Evolutionary conservation across 768 basidiomycete species (phyloP).

Genomic region (Russula griseocarnosa): DNA sequence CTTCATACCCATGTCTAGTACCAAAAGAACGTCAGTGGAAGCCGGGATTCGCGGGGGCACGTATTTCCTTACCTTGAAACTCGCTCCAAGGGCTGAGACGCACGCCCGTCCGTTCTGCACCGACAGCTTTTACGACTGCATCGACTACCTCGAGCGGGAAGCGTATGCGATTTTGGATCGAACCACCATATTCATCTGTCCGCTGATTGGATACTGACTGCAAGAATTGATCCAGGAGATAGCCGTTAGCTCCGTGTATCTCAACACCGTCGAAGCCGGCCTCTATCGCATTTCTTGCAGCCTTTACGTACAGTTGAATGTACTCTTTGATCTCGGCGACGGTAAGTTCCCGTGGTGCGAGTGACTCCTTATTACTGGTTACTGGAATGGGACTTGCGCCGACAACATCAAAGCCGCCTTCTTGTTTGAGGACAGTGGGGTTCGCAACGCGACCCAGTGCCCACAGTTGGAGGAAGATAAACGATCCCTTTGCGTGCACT

Average conservation of each 20-base stretch:
- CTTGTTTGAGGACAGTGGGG: slow-evolving; percentile 36
- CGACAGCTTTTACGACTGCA: slow-evolving; percentile 38
- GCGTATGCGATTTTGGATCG: slow-evolving; percentile 41
- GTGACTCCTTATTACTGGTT: not conserved
- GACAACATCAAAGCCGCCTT: slow-evolving; percentile 32
- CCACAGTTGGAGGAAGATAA: slow-evolving; percentile 55
- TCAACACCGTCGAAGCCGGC: slow-evolving; percentile 45
- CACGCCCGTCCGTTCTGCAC: slow-evolving; percentile 39
- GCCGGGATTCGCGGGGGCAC: too few species aligned
- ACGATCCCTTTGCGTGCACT: slow-evolving; percentile 52
- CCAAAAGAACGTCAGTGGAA: not conserved
- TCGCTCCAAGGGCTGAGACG: slow-evolving; percentile 38
- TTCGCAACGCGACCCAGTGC: slow-evolving; percentile 48
- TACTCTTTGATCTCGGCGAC: slow-evolving; percentile 31
- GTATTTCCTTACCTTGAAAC: slow-evolving; percentile 30
- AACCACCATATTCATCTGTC: slow-evolving; percentile 46
- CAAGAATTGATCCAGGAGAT: slow-evolving; percentile 39
- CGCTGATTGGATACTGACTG: slow-evolving; percentile 38
- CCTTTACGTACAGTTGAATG: slow-evolving; percentile 32
- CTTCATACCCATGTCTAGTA: slow-evolving; percentile 20
- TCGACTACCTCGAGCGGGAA: slow-evolving; percentile 41
- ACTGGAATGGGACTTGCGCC: slow-evolving; percentile 32
- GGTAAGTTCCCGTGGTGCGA: slow-evolving; percentile 31
- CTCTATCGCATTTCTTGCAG: slow-evolving; percentile 38
- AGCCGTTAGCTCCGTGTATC: slow-evolving; percentile 33